Percentiles rank a stretch among this genome's conserved stretches.
phyloP scores from a whole-genome alignment of 768 basidiomycete species.

The Boletus subparvulus region DNA sequence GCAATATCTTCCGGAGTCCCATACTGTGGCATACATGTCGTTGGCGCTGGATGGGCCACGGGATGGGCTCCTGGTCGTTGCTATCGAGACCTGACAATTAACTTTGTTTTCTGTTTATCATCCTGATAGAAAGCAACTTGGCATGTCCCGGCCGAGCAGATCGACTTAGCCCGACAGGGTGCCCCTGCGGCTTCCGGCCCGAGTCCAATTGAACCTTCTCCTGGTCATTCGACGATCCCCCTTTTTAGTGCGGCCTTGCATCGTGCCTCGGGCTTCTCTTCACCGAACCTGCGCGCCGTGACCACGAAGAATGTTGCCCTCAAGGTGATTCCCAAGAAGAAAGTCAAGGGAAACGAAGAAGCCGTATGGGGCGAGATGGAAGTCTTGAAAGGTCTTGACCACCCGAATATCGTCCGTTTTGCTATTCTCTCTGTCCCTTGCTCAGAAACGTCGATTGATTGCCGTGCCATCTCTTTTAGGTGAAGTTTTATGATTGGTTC shows the following conservation, averaged over 20 bases:
- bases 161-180: conserved; percentile 55
- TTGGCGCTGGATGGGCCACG: background rate
- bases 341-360: conserved; percentile 87
- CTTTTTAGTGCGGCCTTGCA: conserved; percentile 29
- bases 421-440: background rate
- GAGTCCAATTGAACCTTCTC: conserved; percentile 19
- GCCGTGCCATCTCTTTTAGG: conserved; percentile 43
- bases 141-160: conserved; percentile 67
- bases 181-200: conserved; percentile 43
- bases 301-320: conserved; percentile 74
- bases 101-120: background rate
- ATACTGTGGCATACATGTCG: background rate
- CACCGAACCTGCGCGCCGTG: conserved; percentile 30
- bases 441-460: background rate
- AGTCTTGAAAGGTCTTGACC: conserved; percentile 84
- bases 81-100: background rate
- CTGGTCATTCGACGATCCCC: conserved; percentile 28
- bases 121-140: conserved; percentile 63
- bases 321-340: conserved; percentile 94
- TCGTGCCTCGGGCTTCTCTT: conserved; percentile 17
- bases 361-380: conserved; percentile 94
- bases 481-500: conserved; percentile 97
- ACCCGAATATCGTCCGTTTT: conserved; percentile 80
- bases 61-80: background rate
- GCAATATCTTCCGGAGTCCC: conserved; percentile 1